These are phyloP conservation scores for Pseudopyricularia javanii DNA, from an alignment of 2,329 filamentous ascomycete genomes.

Conservation along the genomic window DNA sequence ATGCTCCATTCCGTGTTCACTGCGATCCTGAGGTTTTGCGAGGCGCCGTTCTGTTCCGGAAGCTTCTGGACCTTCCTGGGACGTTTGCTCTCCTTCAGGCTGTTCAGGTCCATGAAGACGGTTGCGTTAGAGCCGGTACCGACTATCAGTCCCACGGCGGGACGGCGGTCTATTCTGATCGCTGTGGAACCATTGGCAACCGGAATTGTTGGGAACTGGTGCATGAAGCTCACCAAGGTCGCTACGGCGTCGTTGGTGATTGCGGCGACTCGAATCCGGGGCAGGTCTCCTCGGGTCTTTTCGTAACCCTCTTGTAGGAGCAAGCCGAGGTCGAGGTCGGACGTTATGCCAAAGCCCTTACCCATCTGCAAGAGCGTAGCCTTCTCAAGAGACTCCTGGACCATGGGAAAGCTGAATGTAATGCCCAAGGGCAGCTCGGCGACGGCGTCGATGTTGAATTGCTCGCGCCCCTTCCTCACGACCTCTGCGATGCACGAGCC, in stretches of 20 bases:
- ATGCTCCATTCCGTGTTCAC: constrained; percentile 83
- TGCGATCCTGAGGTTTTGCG: constrained; percentile 53
- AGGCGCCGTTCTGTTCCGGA: constrained; percentile 28
- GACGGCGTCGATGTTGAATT: constrained; percentile 26
- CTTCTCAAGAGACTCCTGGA: constrained; percentile 47
- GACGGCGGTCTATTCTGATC: background rate
- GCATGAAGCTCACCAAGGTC: constrained; percentile 66
- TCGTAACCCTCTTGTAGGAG: constrained; percentile 48
- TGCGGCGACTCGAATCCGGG: constrained; percentile 57
- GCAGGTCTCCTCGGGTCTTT: constrained; percentile 37
- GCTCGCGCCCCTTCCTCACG: constrained; percentile 42
- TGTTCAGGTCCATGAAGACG: constrained; percentile 53
- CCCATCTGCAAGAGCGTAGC: constrained; percentile 58
- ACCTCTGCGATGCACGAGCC: constrained; percentile 65
- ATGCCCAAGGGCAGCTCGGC: constrained; percentile 50
- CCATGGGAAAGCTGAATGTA: constrained; percentile 61
- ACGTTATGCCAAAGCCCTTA: constrained; percentile 54
- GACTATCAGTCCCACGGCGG: constrained; percentile 66
- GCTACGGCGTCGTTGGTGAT: constrained; percentile 77
- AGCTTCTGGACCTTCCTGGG: constrained; percentile 35
- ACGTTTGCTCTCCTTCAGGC: constrained; percentile 49
- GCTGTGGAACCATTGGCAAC: constrained; percentile 21
- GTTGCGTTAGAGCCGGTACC: constrained; percentile 76
- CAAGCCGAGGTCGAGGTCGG: constrained; percentile 46
- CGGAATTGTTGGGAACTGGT: constrained; percentile 51